Evolutionary conservation across 805 yeast species (phyloP), one percentile per base, ranked within the genome.

Genomic region (Candida broadrunensis): DNA sequence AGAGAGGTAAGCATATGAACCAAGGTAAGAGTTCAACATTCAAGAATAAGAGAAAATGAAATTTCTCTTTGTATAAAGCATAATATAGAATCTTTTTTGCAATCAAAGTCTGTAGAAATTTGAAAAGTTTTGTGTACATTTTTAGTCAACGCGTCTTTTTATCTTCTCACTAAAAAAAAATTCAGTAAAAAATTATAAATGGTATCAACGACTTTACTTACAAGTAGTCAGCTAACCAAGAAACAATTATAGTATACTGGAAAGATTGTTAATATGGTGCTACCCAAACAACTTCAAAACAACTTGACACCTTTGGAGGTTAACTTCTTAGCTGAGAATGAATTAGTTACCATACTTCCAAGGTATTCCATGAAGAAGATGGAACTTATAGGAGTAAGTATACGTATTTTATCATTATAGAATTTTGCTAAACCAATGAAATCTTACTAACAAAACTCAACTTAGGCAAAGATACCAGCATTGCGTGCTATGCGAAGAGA

Each of bases 261-360:
- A n/a, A n/a, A n/a, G n/a, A n/a, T n/a, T n/a, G n/a, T n/a, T 25
- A 32, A 17, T 9, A 85, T 85, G 95, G 75, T 88, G 4, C 66
- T 85, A 21, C 89, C 91, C 3, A 55, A 60, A 4, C 62, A 70
- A 26, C 65, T 77, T 20, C 77, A 73, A 44, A 65, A 69, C 43
- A 78, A 81, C 13, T 77, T 89, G 38, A 67, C 83, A 27, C 89
- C 96, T 0, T 71, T 81, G 14, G 98, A 91, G 58, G 70, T 90
- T 33, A 85, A 81, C 49, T 93, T 87, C 52, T 67, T 88, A 20
- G 93, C 95, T 2, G 97, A 93, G 55, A 88, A 85, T 58, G 88
- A 84, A 43, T 62, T 59, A 3, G 73, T 89, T 6, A 75, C 80
- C 18, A 82, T 90, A 9, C 71, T 89, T n/a, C 96, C 97, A 4